A percentile compares a stretch with the other conserved stretches of the same genome.
phyloP scores from a whole-genome alignment of 371 early-diverging fungal species.

The Apophysomyces elegans region DNA sequence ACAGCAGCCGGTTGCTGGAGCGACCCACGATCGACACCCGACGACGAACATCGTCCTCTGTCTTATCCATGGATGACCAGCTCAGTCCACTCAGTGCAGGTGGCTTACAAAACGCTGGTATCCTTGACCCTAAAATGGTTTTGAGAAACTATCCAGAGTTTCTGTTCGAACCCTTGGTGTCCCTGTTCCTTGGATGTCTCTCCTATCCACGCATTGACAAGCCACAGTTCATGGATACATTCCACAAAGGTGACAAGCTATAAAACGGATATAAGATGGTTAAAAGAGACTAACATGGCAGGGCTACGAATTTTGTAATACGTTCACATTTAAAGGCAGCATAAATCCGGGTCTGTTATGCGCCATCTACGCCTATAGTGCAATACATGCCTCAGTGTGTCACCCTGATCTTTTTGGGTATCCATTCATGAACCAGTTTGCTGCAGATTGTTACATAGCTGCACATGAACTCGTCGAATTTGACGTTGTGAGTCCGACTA shows the following conservation, averaged over 20 bases:
- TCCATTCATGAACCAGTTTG: slow-evolving; percentile 27
- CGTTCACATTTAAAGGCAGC: slow-evolving; percentile 7
- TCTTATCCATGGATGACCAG: background rate
- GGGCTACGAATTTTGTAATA: background rate
- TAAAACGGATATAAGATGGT: background rate
- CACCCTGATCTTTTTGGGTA: slow-evolving; percentile 33
- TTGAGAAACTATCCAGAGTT: slow-evolving; percentile 23
- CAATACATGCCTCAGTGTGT: slow-evolving; percentile 32
- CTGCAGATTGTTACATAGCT: slow-evolving; percentile 24
- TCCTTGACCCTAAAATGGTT: slow-evolving; percentile 15
- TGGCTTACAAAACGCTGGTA: slow-evolving; percentile 9
- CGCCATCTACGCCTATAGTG: slow-evolving; percentile 34
- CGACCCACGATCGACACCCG: slow-evolving; percentile 2
- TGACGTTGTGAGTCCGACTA: slow-evolving; percentile 22
- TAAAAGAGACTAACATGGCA: background rate
- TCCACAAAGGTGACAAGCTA: slow-evolving; percentile 20
- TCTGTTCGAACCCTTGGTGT: slow-evolving; percentile 30
- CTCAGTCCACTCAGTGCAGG: slow-evolving; percentile 1
- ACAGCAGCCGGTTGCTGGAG: slow-evolving; percentile 9
- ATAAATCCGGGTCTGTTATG: slow-evolving; percentile 23
- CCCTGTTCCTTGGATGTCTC: slow-evolving; percentile 20
- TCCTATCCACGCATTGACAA: slow-evolving; percentile 23
- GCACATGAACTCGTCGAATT: slow-evolving; percentile 36
- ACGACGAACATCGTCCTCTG: slow-evolving; percentile 3
- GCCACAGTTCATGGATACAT: slow-evolving; percentile 16